Evolutionary conservation across 176 grass and related monocot species (phyloP).

Genomic region (Bromus sterilis): DNA sequence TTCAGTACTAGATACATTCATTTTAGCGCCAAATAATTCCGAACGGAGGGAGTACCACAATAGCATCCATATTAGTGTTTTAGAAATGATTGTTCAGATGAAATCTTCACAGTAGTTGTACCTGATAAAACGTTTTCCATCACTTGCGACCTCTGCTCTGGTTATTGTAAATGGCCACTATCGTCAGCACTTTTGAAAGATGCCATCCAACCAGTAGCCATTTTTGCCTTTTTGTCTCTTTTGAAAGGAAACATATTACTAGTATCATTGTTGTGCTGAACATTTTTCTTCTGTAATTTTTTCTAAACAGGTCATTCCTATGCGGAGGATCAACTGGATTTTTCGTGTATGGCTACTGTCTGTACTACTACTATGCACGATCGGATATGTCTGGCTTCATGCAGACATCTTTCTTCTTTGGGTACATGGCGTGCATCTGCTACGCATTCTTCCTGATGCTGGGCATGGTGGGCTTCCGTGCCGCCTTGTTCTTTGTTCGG

Average conservation of each 20-base stretch:
- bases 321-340: conserved; percentile 91
- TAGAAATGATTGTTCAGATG: background rate
- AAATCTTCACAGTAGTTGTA: background rate
- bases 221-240: background rate
- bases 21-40: too few relatives aligned
- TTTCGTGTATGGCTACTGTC: conserved; percentile 88
- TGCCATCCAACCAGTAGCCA: background rate
- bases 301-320: conserved; percentile 65
- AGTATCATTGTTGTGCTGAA: background rate
- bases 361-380: conserved; percentile 94
- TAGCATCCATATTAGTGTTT: background rate
- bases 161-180: background rate
- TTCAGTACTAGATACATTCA: too few relatives aligned
- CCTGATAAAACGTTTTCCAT: background rate
- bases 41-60: too few relatives aligned
- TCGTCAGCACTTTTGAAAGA: background rate
- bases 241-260: background rate
- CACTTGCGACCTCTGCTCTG: background rate
- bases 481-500: conserved; percentile 86
- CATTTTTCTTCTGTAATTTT: background rate
- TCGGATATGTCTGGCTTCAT: conserved; percentile 98
- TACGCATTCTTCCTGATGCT: conserved; percentile 97
- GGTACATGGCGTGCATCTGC: conserved; percentile 99
- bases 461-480: conserved; percentile 86
- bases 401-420: conserved; percentile 99